Evolutionary conservation across 139 green algal species (phyloP).

Genomic region (Chlorella vulgaris): DNA sequence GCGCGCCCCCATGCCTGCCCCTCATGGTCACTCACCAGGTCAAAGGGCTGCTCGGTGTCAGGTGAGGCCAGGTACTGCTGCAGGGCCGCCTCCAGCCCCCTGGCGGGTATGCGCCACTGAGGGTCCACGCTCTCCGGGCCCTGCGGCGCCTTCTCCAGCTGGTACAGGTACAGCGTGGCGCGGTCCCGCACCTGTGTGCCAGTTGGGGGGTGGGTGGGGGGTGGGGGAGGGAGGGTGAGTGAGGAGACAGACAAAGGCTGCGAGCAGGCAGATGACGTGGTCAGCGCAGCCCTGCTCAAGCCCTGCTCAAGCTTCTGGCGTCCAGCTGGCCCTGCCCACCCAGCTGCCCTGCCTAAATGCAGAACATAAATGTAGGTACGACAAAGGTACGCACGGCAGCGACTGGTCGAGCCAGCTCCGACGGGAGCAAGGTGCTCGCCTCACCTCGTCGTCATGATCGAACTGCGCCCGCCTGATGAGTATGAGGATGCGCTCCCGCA

Average conservation of each 20-base stretch:
- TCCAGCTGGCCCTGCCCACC: too few species aligned
- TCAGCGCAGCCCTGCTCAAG: neutral
- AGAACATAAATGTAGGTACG: too few species aligned
- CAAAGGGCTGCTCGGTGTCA: conserved; percentile 70
- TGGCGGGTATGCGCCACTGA: conserved; percentile 69
- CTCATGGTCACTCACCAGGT: conserved; percentile 62
- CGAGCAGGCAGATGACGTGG: neutral
- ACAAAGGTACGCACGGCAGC: too few species aligned
- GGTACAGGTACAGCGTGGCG: conserved; percentile 90
- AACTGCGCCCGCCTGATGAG: conserved; percentile 91
- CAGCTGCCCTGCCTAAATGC: too few species aligned
- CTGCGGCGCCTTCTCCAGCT: conserved; percentile 69
- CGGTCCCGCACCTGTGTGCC: conserved; percentile 87
- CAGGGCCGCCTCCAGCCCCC: conserved; percentile 83
- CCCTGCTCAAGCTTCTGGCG: too few species aligned
- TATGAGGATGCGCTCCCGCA: conserved; percentile 80
- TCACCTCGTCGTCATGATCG: conserved; percentile 98
- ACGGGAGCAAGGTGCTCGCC: too few species aligned
- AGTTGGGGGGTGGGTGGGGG: too few species aligned
- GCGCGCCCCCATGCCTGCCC: too few species aligned
- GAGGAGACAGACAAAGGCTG: neutral
- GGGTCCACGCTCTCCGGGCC: conserved; percentile 53
- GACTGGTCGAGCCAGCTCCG: too few species aligned
- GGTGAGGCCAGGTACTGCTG: conserved; percentile 75
- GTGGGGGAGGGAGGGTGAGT: too few species aligned